Conservation (phyloP, 305 asterid species). For the Nicotiana rustica region DNA sequence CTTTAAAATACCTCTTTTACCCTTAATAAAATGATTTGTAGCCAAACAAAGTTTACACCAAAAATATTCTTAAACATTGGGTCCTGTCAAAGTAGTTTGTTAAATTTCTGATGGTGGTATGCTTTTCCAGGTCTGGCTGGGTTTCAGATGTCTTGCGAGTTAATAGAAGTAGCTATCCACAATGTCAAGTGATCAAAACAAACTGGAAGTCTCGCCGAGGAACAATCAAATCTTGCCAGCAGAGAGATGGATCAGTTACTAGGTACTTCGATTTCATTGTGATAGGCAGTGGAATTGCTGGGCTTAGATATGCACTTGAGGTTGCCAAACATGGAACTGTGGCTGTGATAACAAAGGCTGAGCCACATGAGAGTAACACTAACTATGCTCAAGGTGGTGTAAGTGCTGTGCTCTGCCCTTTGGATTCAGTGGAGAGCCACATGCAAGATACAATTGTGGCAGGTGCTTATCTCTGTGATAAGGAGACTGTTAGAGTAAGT, state of each 20-base stretch:
- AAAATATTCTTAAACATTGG: no score
- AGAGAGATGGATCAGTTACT: conserved; percentile 56
- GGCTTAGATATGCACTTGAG: conserved; percentile 98
- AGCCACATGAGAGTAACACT: conserved; percentile 98
- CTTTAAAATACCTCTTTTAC: no score
- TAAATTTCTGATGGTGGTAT: not conserved
- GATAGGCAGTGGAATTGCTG: conserved; percentile 99
- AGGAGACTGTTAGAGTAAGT: conserved; percentile 96
- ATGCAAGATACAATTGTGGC: conserved; percentile 94
- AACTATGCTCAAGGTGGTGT: conserved; percentile 99
- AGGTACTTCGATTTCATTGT: conserved; percentile 87
- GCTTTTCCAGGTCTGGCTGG: conserved; percentile 66
- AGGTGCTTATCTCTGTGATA: conserved; percentile 96
- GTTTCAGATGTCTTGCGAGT: conserved; percentile 55
- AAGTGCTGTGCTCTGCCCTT: conserved; percentile 96
- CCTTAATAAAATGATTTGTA: no score
- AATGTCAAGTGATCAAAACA: conserved; percentile 44
- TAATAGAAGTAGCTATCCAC: conserved; percentile 41
- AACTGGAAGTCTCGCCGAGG: conserved; percentile 49
- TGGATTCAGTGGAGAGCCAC: conserved; percentile 97
- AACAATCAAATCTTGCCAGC: conserved; percentile 54
- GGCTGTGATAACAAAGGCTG: conserved; percentile 95
- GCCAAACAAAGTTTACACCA: no score
- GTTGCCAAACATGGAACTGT: conserved; percentile 93
- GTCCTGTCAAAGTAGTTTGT: no score